Evolutionary conservation across 208 protist species (phyloP).

Genomic region (Leishmania mexicana): DNA sequence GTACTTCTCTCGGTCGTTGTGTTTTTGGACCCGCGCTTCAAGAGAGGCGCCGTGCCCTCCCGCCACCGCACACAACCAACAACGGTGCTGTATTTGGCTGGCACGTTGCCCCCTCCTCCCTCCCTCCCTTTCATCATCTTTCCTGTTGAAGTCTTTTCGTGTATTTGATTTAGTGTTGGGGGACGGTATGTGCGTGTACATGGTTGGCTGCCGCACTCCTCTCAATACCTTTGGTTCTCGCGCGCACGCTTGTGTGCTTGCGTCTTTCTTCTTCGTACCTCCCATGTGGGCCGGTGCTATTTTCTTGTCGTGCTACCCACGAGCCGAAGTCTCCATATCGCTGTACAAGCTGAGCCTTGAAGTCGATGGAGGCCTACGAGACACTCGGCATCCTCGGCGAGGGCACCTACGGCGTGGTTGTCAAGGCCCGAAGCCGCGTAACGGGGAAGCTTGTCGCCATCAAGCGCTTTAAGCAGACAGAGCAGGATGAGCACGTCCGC

Average conservation of each 20-base stretch:
- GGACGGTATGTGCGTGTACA: background rate
- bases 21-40: background rate
- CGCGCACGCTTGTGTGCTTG: conserved; percentile 4
- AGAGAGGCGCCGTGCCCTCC: background rate
- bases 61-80: background rate
- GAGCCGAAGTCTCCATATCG: background rate
- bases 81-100: background rate
- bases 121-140: background rate
- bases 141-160: conserved; percentile 6
- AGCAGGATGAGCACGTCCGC: conserved; percentile 93
- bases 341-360: background rate
- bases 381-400: conserved; percentile 92
- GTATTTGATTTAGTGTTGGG: background rate
- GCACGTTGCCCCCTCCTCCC: background rate
- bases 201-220: background rate
- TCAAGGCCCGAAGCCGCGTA: conserved; percentile 92
- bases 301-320: background rate
- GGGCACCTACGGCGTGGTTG: conserved; percentile 95
- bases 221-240: background rate
- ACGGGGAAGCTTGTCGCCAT: conserved; percentile 95
- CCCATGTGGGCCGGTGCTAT: background rate
- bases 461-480: conserved; percentile 97
- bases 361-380: conserved; percentile 92
- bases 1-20: background rate
- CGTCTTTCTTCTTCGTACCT: background rate